Conservation (phyloP, 768 basidiomycete species). For the Trametes gibbosa region DNA sequence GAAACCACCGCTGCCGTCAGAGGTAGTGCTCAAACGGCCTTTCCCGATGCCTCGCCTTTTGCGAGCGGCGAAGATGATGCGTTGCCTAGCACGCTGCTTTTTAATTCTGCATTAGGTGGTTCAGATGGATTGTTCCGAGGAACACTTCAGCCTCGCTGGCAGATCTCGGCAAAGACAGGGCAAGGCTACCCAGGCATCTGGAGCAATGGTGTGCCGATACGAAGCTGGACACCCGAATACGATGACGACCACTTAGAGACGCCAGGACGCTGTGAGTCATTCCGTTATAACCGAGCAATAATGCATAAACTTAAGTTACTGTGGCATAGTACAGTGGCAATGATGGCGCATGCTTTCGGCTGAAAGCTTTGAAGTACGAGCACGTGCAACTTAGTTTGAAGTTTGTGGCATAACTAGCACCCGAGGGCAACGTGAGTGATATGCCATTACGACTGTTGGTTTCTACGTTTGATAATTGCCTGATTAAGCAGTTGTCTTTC, state of each 20-base stretch:
- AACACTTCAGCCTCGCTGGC: conserved; percentile 67
- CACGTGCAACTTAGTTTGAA: too few species aligned
- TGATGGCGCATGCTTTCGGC: too few species aligned
- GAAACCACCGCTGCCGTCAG: not conserved
- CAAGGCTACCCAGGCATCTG: conserved; percentile 43
- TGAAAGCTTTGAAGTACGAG: too few species aligned
- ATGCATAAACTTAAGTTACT: not conserved
- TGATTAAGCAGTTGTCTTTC: not conserved
- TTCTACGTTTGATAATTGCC: not conserved
- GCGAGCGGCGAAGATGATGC: not conserved
- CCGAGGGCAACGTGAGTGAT: too few species aligned
- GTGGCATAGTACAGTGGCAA: too few species aligned
- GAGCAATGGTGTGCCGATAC: conserved; percentile 34
- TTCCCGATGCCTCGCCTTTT: not conserved
- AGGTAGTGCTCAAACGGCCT: not conserved
- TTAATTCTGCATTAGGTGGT: conserved; percentile 67
- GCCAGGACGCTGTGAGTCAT: not conserved
- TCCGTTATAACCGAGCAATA: not conserved
- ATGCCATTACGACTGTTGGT: too few species aligned
- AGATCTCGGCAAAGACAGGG: conserved; percentile 33
- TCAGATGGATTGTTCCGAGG: conserved; percentile 55
- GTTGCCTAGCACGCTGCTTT: conserved; percentile 50
- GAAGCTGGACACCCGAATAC: conserved; percentile 22
- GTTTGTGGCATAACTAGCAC: too few species aligned
- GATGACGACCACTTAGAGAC: not conserved